A percentile compares a stretch with the other conserved stretches of the same genome.
Evolutionary conservation across 306 rosid genomes (phyloP).

Genomic region (Pachyrhizus erosus): DNA sequence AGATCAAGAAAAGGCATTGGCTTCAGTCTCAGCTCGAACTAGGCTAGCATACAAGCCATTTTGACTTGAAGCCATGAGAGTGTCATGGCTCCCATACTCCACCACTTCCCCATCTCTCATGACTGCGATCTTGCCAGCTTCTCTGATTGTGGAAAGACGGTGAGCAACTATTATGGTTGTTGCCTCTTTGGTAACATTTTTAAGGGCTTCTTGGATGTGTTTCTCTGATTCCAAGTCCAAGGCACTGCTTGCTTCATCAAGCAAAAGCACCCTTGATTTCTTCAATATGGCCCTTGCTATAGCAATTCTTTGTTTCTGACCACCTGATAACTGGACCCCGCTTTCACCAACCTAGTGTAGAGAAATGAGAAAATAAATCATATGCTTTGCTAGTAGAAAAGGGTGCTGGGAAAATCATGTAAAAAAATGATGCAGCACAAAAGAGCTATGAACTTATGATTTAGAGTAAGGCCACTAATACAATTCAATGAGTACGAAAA

Average conservation of each 20-base stretch:
- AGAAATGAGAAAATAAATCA: background rate
- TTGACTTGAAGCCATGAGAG: slow-evolving; percentile 61
- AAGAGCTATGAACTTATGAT: background rate
- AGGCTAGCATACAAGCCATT: slow-evolving; percentile 73
- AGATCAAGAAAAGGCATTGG: slow-evolving; percentile 69
- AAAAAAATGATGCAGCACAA: background rate
- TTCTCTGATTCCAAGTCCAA: slow-evolving; percentile 85
- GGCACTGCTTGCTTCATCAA: slow-evolving; percentile 98
- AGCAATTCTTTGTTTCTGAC: slow-evolving; percentile 87
- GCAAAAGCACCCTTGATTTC: slow-evolving; percentile 71
- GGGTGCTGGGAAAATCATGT: background rate
- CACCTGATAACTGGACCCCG: slow-evolving; percentile 88
- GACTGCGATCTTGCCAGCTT: slow-evolving; percentile 75
- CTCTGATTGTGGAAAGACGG: slow-evolving; percentile 75
- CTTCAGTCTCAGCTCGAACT: slow-evolving; percentile 77
- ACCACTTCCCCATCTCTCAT: slow-evolving; percentile 72
- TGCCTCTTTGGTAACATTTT: slow-evolving; percentile 57
- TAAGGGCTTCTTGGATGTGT: slow-evolving; percentile 75
- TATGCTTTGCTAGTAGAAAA: background rate
- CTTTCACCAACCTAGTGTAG: slow-evolving; percentile 72
- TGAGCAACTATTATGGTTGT: slow-evolving; percentile 85
- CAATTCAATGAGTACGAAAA: background rate
- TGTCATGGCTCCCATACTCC: slow-evolving; percentile 79
- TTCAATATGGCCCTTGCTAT: slow-evolving; percentile 87
- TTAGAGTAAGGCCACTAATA: background rate